A percentile compares a stretch with the other conserved stretches of the same genome.
Conservation (phyloP, 371 early-diverging fungal species). For the Cokeromyces recurvatus region DNA sequence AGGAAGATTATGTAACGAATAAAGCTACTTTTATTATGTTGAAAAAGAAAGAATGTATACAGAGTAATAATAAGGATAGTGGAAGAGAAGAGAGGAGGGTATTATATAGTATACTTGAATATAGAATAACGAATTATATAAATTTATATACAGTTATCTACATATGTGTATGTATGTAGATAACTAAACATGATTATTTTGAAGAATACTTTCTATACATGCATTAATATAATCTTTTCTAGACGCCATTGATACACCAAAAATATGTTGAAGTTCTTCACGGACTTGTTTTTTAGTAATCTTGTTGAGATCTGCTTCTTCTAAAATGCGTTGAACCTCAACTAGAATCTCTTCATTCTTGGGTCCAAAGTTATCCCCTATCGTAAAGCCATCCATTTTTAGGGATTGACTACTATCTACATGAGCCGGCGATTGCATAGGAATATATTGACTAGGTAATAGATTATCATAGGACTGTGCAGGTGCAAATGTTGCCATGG, state of each 20-base stretch:
- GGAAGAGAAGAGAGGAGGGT: too few species aligned
- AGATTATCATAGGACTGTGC: constrained; percentile 7
- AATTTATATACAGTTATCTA: too few species aligned
- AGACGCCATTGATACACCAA: constrained; percentile 43
- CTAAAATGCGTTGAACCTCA: constrained; percentile 73
- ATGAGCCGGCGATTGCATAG: constrained; percentile 20
- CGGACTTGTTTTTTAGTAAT: constrained; percentile 80
- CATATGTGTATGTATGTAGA: too few species aligned
- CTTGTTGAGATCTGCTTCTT: constrained; percentile 71
- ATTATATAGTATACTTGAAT: too few species aligned
- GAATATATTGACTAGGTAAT: constrained; percentile 22
- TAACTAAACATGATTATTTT: too few species aligned
- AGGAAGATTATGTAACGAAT: too few species aligned
- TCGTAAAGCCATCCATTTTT: constrained; percentile 28
- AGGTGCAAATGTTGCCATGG: constrained; percentile 16
- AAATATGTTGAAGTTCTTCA: constrained; percentile 35
- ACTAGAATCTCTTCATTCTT: constrained; percentile 75
- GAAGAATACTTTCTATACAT: constrained; percentile 43
- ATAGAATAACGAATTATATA: too few species aligned
- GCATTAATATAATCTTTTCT: constrained; percentile 55
- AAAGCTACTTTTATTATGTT: too few species aligned
- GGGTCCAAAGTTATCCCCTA: constrained; percentile 23
- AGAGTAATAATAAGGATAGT: too few species aligned
- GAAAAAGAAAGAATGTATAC: too few species aligned
- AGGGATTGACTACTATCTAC: constrained; percentile 30